Evolutionary conservation across 768 basidiomycete genomes (phyloP).

Genomic region (Amylocystis lapponica): DNA sequence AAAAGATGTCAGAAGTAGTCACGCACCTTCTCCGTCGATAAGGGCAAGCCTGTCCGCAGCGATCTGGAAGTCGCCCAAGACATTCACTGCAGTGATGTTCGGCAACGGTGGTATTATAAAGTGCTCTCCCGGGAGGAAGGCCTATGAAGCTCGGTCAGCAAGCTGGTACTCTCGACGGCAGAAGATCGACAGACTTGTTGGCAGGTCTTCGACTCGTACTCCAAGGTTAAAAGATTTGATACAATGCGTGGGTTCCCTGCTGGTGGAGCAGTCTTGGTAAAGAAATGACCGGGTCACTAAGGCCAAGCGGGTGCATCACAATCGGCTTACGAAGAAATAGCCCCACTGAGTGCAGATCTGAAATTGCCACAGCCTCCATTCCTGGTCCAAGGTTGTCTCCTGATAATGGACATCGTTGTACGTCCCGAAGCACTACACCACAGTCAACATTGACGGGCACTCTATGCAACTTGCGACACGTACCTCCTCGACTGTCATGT

Average conservation of each 20-base stretch:
- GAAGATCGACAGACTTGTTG: slow-evolving; percentile 38
- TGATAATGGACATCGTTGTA: slow-evolving; percentile 63
- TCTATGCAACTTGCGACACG: slow-evolving; percentile 9
- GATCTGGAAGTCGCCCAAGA: slow-evolving; percentile 78
- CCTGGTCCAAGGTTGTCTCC: slow-evolving; percentile 54
- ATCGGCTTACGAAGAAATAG: slow-evolving; percentile 73
- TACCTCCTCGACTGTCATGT: slow-evolving; percentile 45
- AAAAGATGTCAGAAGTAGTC: background rate
- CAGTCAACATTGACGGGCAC: too few species aligned
- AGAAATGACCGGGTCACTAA: too few species aligned
- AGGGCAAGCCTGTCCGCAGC: slow-evolving; percentile 79
- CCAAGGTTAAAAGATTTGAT: slow-evolving; percentile 68
- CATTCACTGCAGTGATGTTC: slow-evolving; percentile 79
- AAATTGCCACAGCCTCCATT: slow-evolving; percentile 86
- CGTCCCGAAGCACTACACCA: slow-evolving; percentile 77
- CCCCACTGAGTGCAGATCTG: slow-evolving; percentile 97
- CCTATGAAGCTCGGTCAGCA: slow-evolving; percentile 31
- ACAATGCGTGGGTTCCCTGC: slow-evolving; percentile 63
- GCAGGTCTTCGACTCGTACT: slow-evolving; percentile 68
- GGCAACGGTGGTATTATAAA: slow-evolving; percentile 69
- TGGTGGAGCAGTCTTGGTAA: slow-evolving; percentile 76
- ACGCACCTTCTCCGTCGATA: slow-evolving; percentile 75
- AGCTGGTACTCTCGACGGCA: background rate
- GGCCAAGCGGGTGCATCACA: too few species aligned
- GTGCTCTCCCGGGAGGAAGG: slow-evolving; percentile 72